Conservation (phyloP, 2,329 filamentous ascomycete species). For the Xylariaceae sp. region DNA sequence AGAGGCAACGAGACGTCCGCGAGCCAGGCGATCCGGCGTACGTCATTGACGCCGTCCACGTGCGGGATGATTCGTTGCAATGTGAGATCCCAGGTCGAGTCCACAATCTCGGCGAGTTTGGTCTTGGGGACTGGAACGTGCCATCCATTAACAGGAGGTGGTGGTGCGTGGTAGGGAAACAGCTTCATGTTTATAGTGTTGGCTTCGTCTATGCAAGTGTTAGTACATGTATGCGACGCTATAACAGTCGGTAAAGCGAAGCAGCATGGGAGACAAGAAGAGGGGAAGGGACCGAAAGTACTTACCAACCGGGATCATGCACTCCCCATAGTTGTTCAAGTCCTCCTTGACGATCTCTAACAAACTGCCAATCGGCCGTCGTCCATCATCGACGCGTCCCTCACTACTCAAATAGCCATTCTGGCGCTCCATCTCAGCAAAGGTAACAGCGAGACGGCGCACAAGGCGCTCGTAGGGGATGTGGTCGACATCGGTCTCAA, state of each 20-base stretch:
- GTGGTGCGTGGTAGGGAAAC: conserved; percentile 81
- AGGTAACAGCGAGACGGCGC: conserved; percentile 81
- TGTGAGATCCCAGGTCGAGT: conserved; percentile 77
- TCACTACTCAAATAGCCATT: conserved; percentile 74
- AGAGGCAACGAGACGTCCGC: conserved; percentile 88
- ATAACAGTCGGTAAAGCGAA: not conserved
- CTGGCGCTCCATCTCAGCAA: conserved; percentile 91
- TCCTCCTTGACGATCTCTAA: conserved; percentile 85
- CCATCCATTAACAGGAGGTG: conserved; percentile 81
- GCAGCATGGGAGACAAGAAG: not conserved
- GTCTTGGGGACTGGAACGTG: conserved; percentile 85
- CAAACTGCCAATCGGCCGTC: conserved; percentile 80
- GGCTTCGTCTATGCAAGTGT: conserved; percentile 70
- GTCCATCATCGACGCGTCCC: conserved; percentile 51
- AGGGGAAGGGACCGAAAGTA: conserved; percentile 30
- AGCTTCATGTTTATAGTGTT: conserved; percentile 97
- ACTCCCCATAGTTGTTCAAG: conserved; percentile 95
- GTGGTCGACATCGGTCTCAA: conserved; percentile 72
- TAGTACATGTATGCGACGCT: conserved; percentile 1
- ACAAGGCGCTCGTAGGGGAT: conserved; percentile 85
- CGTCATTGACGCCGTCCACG: conserved; percentile 90
- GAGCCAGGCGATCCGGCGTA: conserved; percentile 82
- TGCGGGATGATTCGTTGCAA: conserved; percentile 80
- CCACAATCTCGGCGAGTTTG: conserved; percentile 67
- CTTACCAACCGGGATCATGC: conserved; percentile 94